Conservation (phyloP, 331 rosid genomes). For the Pyrus hybrid region DNA sequence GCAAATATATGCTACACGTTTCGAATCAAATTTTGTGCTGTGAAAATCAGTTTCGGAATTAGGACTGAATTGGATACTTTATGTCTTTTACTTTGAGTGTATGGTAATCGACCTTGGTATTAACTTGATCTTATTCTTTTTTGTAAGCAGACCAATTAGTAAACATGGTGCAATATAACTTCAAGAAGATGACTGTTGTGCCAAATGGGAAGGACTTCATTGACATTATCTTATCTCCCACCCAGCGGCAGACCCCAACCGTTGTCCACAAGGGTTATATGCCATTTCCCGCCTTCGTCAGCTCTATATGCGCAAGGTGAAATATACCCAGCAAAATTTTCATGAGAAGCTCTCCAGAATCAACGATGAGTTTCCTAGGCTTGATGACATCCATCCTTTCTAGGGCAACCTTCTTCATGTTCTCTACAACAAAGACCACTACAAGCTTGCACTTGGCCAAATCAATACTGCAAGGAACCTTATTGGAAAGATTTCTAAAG, state of each 20-base stretch:
- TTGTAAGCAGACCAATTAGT: background rate
- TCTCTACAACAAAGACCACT: constrained; percentile 75
- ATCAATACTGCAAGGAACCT: constrained; percentile 69
- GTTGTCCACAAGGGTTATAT: constrained; percentile 78
- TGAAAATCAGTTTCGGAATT: background rate
- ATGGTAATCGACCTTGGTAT: background rate
- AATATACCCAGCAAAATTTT: constrained; percentile 49
- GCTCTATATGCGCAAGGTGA: constrained; percentile 72
- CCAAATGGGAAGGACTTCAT: constrained; percentile 71
- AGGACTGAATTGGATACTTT: no score
- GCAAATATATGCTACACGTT: background rate
- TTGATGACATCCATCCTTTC: constrained; percentile 65
- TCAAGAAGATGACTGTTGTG: constrained; percentile 70
- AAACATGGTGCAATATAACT: constrained; percentile 68
- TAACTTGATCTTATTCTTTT: background rate
- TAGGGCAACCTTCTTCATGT: constrained; percentile 78
- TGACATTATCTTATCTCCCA: constrained; percentile 67
- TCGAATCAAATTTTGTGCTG: background rate
- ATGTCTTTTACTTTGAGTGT: background rate
- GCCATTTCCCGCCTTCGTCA: constrained; percentile 59
- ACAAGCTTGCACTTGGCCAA: constrained; percentile 81
- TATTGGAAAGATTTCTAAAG: constrained; percentile 64
- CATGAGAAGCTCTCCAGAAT: constrained; percentile 30
- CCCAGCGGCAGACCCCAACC: constrained; percentile 73
- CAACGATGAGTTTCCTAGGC: constrained; percentile 51